Evolutionary conservation across 257 asterid species (phyloP).

Genomic region (Fraxinus quadrangulata): DNA sequence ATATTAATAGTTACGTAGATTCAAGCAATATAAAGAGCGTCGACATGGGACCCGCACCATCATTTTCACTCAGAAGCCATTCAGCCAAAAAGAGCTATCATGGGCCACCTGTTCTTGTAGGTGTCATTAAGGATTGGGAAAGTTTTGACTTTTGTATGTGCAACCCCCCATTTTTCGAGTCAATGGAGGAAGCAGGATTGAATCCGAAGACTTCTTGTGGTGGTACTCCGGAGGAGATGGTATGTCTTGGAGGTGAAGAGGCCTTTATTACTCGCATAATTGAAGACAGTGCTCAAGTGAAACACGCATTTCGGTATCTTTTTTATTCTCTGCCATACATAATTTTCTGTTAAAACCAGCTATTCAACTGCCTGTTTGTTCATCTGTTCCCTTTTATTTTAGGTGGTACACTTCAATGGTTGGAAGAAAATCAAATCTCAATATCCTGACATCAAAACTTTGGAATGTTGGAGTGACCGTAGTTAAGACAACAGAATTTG

Average conservation of each 20-base stretch:
- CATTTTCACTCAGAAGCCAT: constrained; percentile 27
- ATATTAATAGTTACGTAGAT: constrained; percentile 25
- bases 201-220: constrained; percentile 97
- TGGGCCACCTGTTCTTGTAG: constrained; percentile 65
- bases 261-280: constrained; percentile 75
- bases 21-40: constrained; percentile 18
- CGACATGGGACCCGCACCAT: constrained; percentile 21
- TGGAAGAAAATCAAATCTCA: constrained; percentile 85
- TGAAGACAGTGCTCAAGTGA: constrained; percentile 71
- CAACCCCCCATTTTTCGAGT: constrained; percentile 93
- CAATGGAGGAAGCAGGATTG: constrained; percentile 86
- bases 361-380: neutral
- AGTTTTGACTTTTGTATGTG: constrained; percentile 92
- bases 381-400: constrained; percentile 21
- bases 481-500: constrained; percentile 92
- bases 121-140: constrained; percentile 74
- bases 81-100: constrained; percentile 31
- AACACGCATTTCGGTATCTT: constrained; percentile 62
- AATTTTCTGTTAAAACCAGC: neutral
- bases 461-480: constrained; percentile 78
- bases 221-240: constrained; percentile 91
- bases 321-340: constrained; percentile 1
- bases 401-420: constrained; percentile 98
- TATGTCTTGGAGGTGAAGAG: constrained; percentile 82
- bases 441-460: constrained; percentile 64